Evolutionary conservation across 305 asterid species (phyloP).

Genomic region (Solanum hybrid): DNA sequence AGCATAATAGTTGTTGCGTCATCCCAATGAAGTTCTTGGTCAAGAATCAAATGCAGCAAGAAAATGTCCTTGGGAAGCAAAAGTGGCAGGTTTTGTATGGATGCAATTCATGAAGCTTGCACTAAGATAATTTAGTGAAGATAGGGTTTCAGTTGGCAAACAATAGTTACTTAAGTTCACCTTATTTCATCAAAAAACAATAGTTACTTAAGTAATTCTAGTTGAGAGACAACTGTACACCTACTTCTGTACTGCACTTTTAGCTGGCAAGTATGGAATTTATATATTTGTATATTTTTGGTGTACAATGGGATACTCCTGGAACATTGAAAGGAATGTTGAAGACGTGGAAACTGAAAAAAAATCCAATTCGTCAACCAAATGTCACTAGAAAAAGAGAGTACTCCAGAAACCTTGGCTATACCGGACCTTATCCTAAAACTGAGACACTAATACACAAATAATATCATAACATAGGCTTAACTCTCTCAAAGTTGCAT

Average conservation of each 20-base stretch:
- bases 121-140: not conserved
- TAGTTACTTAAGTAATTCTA: not conserved
- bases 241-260: not conserved
- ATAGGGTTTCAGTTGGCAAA: not conserved
- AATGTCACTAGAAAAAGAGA: not conserved
- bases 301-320: not conserved
- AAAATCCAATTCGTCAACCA: not conserved
- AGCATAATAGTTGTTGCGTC: not conserved
- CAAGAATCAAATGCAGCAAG: not conserved
- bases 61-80: not conserved
- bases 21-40: not conserved
- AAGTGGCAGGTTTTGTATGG: not conserved
- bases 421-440: not conserved
- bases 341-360: not conserved
- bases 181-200: not conserved
- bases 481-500: not conserved
- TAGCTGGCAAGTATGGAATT: not conserved
- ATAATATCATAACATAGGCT: not conserved
- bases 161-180: not conserved
- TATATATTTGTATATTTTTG: not conserved
- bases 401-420: not conserved
- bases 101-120: not conserved
- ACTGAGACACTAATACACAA: not conserved
- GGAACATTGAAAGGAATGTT: not conserved
- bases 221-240: not conserved